A percentile compares a stretch with the other conserved stretches of the same genome.
These are phyloP conservation scores for Pyrenochaeta sp. DNA, from an alignment of 2,329 filamentous ascomycete species.

Conservation along the genomic window DNA sequence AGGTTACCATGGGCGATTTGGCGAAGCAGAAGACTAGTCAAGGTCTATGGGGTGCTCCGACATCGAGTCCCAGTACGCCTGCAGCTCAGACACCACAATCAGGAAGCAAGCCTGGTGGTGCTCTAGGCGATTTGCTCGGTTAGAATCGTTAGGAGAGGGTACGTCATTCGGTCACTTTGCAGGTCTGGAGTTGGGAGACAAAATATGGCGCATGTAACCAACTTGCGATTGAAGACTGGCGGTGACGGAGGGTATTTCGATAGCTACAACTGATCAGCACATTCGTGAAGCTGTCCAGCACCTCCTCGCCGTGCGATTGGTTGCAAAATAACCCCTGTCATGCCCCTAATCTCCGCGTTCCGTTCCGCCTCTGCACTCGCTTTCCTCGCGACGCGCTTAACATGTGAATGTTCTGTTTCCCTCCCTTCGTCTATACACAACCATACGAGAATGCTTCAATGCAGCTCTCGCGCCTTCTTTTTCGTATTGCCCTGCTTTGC, in stretches of 20 bases:
- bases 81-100: slow-evolving; percentile 35
- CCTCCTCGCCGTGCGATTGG: slow-evolving; percentile 1
- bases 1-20: slow-evolving; percentile 87
- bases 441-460: slow-evolving; percentile 54
- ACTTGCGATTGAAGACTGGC: background rate
- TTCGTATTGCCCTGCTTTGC: slow-evolving; percentile 58
- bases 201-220: slow-evolving; percentile 7
- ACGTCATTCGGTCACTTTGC: background rate
- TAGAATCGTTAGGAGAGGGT: slow-evolving; percentile 18
- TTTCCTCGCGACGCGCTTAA: slow-evolving; percentile 13
- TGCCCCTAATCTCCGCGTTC: slow-evolving; percentile 8
- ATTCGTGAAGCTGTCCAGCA: slow-evolving; percentile 1
- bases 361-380: slow-evolving; percentile 4
- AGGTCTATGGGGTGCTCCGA: slow-evolving; percentile 87
- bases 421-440: slow-evolving; percentile 5
- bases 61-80: slow-evolving; percentile 46
- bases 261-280: background rate
- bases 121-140: slow-evolving; percentile 47
- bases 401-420: slow-evolving; percentile 13
- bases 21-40: slow-evolving; percentile 98
- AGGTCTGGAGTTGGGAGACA: slow-evolving; percentile 4
- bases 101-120: slow-evolving; percentile 47
- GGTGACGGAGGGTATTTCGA: background rate
- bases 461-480: slow-evolving; percentile 59
- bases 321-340: background rate